phyloP scores from a whole-genome alignment of 345 rosid genomes.

The Eucalyptus polyanthemos region DNA sequence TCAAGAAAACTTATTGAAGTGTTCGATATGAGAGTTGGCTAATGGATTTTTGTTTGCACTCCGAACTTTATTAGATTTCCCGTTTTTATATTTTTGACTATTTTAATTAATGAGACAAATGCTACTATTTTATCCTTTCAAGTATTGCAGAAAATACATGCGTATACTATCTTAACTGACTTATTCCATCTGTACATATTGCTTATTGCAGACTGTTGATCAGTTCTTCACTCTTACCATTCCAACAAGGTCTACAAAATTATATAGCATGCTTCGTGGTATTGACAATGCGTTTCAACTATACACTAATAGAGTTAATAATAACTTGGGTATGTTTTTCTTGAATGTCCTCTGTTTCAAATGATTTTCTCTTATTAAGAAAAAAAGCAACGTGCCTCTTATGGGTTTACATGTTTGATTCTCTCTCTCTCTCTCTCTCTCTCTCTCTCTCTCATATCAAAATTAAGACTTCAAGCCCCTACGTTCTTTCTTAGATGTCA shows the following conservation, averaged over 20 bases:
- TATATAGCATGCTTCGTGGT: conserved; percentile 65
- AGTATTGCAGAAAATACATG: not conserved
- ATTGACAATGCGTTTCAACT: conserved; percentile 87
- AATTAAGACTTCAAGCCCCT: not conserved
- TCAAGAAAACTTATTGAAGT: not conserved
- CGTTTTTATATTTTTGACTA: not conserved
- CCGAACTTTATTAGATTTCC: not conserved
- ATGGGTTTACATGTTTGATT: not conserved
- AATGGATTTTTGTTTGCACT: not conserved
- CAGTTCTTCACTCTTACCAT: conserved; percentile 78
- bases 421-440: not conserved
- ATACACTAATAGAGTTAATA: conserved; percentile 53
- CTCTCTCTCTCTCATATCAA: not conserved
- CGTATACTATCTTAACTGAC: not conserved
- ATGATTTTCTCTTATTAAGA: not conserved
- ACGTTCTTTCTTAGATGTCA: not conserved
- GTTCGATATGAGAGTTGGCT: not conserved
- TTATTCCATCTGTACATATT: not conserved
- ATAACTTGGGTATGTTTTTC: conserved; percentile 60
- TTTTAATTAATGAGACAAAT: not conserved
- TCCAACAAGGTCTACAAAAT: conserved; percentile 70
- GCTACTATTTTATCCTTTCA: not conserved
- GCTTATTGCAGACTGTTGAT: conserved; percentile 73
- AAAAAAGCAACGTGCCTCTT: not conserved
- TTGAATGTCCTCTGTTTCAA: not conserved